A percentile compares a stretch with the other conserved stretches of the same genome.
Conservation (phyloP, 2,329 filamentous ascomycete genomes). For the Chaetomium sp. region DNA sequence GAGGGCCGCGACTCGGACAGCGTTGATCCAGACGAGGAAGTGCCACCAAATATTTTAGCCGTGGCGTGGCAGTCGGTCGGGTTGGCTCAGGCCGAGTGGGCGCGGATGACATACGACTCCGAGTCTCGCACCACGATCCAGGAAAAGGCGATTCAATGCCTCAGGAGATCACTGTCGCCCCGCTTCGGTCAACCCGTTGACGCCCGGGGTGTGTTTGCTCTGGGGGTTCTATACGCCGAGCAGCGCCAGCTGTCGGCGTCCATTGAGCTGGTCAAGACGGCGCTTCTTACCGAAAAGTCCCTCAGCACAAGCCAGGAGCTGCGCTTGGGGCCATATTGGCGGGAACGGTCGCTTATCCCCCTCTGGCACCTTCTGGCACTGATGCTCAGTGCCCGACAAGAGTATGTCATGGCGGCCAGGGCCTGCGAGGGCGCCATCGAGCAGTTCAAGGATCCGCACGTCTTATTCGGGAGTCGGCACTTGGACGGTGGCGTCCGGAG, state of each 20-base stretch:
- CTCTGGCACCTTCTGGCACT: slow-evolving; percentile 91
- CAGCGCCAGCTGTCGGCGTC: slow-evolving; percentile 77
- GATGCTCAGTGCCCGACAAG: slow-evolving; percentile 81
- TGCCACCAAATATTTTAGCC: slow-evolving; percentile 65
- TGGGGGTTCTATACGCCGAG: slow-evolving; percentile 86
- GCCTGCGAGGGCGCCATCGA: slow-evolving; percentile 91
- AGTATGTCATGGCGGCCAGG: slow-evolving; percentile 76
- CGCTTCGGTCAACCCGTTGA: slow-evolving; percentile 68
- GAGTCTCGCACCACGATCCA: slow-evolving; percentile 72
- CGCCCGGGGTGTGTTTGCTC: slow-evolving; percentile 75
- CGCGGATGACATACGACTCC: slow-evolving; percentile 76
- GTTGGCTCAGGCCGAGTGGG: slow-evolving; percentile 84
- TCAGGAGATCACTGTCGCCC: slow-evolving; percentile 72
- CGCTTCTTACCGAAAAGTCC: slow-evolving; percentile 63
- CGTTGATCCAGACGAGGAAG: slow-evolving; percentile 35
- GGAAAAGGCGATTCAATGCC: slow-evolving; percentile 71
- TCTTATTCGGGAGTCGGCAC: slow-evolving; percentile 67
- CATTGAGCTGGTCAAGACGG: slow-evolving; percentile 78
- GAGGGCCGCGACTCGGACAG: slow-evolving; percentile 40
- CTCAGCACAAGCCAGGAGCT: slow-evolving; percentile 48
- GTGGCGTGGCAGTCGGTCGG: slow-evolving; percentile 83
- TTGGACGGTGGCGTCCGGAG: slow-evolving; percentile 56
- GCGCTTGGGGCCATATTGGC: slow-evolving; percentile 56
- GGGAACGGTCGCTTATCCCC: slow-evolving; percentile 69
- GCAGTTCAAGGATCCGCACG: slow-evolving; percentile 73